These are phyloP conservation scores for Calonectria pseudoturangicola DNA, from an alignment of 2,329 filamentous ascomycete species.

Conservation along the genomic window DNA sequence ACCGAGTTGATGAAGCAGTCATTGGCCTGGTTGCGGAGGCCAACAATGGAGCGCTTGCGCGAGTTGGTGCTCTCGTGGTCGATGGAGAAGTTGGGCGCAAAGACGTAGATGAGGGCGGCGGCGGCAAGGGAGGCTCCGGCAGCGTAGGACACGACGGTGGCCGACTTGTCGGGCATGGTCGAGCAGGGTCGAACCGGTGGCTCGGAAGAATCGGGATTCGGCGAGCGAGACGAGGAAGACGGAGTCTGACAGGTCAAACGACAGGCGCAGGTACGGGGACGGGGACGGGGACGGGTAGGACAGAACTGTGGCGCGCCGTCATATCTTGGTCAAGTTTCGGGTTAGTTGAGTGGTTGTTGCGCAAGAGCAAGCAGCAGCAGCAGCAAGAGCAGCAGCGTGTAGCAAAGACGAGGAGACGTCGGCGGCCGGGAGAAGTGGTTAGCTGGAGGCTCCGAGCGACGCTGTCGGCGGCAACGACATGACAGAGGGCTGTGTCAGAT, in stretches of 20 bases:
- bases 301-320: constrained; percentile 48
- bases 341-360: constrained; percentile 31
- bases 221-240: constrained; percentile 32
- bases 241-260: constrained; percentile 52
- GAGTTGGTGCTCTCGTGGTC: constrained; percentile 83
- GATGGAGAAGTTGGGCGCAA: constrained; percentile 96
- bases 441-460: constrained; percentile 32
- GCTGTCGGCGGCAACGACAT: constrained; percentile 43
- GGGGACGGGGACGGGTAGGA: constrained; percentile 49
- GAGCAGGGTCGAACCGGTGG: constrained; percentile 42
- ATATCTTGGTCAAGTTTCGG: constrained; percentile 46
- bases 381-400: not conserved
- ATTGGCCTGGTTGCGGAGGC: constrained; percentile 92
- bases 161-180: constrained; percentile 62
- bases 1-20: constrained; percentile 98
- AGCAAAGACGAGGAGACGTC: not conserved
- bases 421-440: constrained; percentile 17
- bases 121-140: constrained; percentile 96
- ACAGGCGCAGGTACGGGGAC: constrained; percentile 35
- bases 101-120: constrained; percentile 96
- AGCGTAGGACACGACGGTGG: constrained; percentile 85
- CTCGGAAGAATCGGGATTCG: constrained; percentile 50
- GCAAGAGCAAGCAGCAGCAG: constrained; percentile 4
- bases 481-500: constrained; percentile 29
- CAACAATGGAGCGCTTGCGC: constrained; percentile 91